Evolutionary conservation across 2,329 filamentous ascomycete genomes (phyloP).

Genomic region (Pezicula radicicola): DNA sequence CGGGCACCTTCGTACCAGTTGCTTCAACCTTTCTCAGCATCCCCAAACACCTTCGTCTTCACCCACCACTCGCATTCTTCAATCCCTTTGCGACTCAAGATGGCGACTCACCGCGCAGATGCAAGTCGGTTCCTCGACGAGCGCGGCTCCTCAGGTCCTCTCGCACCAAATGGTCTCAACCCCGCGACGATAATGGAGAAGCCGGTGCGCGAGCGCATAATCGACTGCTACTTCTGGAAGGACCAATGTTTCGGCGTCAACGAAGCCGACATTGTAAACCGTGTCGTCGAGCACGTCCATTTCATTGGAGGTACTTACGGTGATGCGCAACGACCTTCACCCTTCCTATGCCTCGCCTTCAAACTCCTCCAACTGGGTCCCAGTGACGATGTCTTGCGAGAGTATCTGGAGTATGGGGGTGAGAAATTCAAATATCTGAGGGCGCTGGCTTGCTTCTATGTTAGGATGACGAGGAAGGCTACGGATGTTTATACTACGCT

Average conservation of each 20-base stretch:
- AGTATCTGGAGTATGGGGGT: constrained; percentile 76
- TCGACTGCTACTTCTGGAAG: constrained; percentile 96
- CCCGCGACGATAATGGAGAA: constrained; percentile 96
- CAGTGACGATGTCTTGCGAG: constrained; percentile 70
- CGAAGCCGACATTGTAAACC: constrained; percentile 77
- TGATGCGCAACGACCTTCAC: constrained; percentile 78
- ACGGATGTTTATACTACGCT: constrained; percentile 77
- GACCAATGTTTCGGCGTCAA: constrained; percentile 98
- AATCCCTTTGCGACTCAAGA: constrained; percentile 4
- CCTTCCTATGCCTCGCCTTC: constrained; percentile 91
- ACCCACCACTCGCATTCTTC: not conserved
- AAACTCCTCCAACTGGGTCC: constrained; percentile 90
- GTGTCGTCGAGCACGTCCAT: constrained; percentile 76
- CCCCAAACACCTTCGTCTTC: not conserved
- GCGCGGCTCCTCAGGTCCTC: constrained; percentile 72
- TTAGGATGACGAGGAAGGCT: constrained; percentile 80
- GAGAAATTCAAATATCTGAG: constrained; percentile 83
- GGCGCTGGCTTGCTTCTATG: constrained; percentile 87
- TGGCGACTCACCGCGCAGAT: constrained; percentile 68
- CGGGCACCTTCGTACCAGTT: not conserved
- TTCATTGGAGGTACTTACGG: constrained; percentile 90
- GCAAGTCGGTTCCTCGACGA: constrained; percentile 83
- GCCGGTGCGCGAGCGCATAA: constrained; percentile 90
- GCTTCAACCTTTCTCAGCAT: no score
- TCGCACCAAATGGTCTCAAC: constrained; percentile 85